Evolutionary conservation across 148 eudicot species (phyloP), one percentile per base, ranked within the genome.

Genomic region (Diospyros kaki): DNA sequence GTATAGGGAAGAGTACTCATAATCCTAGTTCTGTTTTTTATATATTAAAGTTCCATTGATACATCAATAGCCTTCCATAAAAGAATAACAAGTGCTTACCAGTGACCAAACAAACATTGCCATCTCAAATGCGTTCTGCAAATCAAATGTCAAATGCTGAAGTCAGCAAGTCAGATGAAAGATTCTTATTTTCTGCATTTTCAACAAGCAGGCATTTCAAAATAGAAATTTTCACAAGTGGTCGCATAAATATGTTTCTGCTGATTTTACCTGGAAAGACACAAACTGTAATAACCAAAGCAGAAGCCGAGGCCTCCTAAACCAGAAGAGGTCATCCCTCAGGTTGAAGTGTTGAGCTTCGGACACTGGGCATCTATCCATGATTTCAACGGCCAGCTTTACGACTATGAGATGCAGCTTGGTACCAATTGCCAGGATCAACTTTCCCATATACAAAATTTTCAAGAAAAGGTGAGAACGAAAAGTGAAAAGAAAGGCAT

Each of bases 111-210:
- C 28, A 82, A 87, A 88, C 61, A 82, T 83, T 59, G 97, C 87
- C 97, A 92, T 86, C 83, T 92, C 94, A 73, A 89, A 86, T 41
- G 97, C 97, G 74, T 89, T 89, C 93, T 91, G 86, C 86, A 85
- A 63, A 70, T 50, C 54, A 84, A 77, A 77, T 38, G 4, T n/a
- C 8, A 44, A 68, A 46, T 4, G 66, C 46, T 68, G 50, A 69
- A 14, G 44, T 76, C 72, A 79, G 15, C 1, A 51, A 5, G 11
- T 42, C 51, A 54, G 13, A 60, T 61, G 66, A 77, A 68, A 66
- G 0, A 40, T 14, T 18, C 3, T 60, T 17, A 2, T 2, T 52
- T 48, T n/a, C 17, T 12, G 7, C 40, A 15, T 45, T 60, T 9
- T 28, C 9, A 17, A 6, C 9, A 8, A 18, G 46, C 17, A 54